Evolutionary conservation across 495 filamentous ascomycete species (phyloP), one percentile per base, ranked within the genome.

Genomic region (Staphylotrichum tortipilum): DNA sequence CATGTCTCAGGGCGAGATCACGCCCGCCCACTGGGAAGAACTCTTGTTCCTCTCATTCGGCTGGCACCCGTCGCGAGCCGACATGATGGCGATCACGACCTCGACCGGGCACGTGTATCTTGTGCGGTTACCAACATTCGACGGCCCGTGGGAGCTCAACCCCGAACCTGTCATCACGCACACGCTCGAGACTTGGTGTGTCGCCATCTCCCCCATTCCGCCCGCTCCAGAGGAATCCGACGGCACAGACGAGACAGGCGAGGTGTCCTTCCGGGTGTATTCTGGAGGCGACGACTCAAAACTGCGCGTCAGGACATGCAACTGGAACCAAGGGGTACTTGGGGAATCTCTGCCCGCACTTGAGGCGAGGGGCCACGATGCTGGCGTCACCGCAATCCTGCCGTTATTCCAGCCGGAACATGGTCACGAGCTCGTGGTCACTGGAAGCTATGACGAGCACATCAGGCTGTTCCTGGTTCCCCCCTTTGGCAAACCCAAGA

Each of bases 391-490:
- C 0, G 80, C 88, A 2, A 91, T 98, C 48, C 62, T 96, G 26
- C 84, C 88, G 0, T 57, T 89, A 9, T 61, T 70, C 2, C 42
- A 77, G 8, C 41, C 64, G 4, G 44, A 55, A 22, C 67, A 67
- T 17, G 67, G 61, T 15, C 66, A 68, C 0, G 73, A 74, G 17
- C 54, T 89, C 7, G 53, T 95, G 7, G 58, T 95, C 26, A 97
- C 89, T 3, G 92, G 92, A 10, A 91, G 88, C 59, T 98, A 97
- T 63, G 92, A 98, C 54, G 94, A 98, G 54, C 68, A 74, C 61
- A 68, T 96, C 31, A 76, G 92, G 29, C 69, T 94, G 19, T 85
- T 71, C 43, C 53, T 64, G 1, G 50, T 74, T 37, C 78, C 42
- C 68, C 83, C 23, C 57, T 77, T 15, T 22, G 46, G 61, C 12